Base-by-base conservation (phyloP, 1,284 basidiomycete genomes). In the Cryptococcus sp. region DNA sequence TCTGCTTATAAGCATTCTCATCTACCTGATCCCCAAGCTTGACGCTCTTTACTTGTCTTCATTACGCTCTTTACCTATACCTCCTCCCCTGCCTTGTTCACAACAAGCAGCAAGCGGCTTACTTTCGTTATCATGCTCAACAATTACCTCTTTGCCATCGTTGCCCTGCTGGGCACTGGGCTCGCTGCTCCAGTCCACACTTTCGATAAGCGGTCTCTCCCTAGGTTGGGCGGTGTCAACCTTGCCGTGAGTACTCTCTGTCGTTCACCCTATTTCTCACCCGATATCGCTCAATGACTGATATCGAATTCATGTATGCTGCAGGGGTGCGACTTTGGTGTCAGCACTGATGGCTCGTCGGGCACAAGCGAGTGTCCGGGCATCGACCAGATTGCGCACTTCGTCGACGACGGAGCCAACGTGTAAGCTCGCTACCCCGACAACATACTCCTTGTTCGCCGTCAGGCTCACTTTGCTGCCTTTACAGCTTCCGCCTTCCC, bases 381-480 rank as follows among this genome's bases (percentile, higher is more conserved):
- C 50, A 74, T 75, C 13, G 81, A 82, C 10, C 85, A 86, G 70
- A 85, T 86, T 82, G 64, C 76, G 41, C 85, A 86, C 67, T 86
- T 86, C 61, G 81, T 68, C 51, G 53, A 58, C 10, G 59, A 70
- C 23, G 75, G 76, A 30, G 71, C 67, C 20, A 75, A 75, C 62
- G 41, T 70, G 73, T 69, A 48, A 54, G 62, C 62, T 16, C 16
- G 10, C 30, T 23, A 19, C 35, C 10, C 48, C 48, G 3, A 35
- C 13, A 35, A 2, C 30, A 8, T 35, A 10, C 2, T 35, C 30
- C 30, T 35, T 35, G 7, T 5, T 8, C 30, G 13, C 13, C 30
- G 30, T 10, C 5, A 35, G 7, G 30, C 30, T 35, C 30, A 35
- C 30, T 8, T 8, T 13, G 13, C 13, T 25, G 13, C 19, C 39